Percentiles rank a stretch among this genome's conserved stretches.
phyloP scores from a whole-genome alignment of 257 asterid genomes.

The Rhazya stricta region DNA sequence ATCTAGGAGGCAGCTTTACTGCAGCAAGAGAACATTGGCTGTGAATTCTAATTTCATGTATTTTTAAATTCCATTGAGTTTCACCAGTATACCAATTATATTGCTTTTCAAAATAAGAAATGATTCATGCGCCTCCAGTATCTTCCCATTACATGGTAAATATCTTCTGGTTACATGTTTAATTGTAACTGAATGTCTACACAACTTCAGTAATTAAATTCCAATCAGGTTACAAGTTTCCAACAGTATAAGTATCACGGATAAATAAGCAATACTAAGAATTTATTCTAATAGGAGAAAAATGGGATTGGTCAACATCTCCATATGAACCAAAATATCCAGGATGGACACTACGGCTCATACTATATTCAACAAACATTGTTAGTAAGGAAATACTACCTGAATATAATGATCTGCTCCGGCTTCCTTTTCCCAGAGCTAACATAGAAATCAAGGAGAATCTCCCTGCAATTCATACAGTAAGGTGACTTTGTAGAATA shows the following conservation, averaged over 20 bases:
- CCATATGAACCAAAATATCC: not conserved
- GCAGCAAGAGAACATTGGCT: not conserved
- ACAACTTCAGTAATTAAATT: not conserved
- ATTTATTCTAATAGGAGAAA: not conserved
- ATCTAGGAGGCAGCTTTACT: not conserved
- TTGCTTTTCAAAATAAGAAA: no score
- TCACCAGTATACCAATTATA: not conserved
- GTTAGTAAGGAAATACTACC: slow-evolving; percentile 31
- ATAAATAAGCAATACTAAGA: not conserved
- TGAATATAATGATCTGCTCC: slow-evolving; percentile 73
- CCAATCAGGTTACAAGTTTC: not conserved
- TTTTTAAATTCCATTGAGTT: not conserved
- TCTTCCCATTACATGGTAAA: not conserved
- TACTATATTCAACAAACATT: not conserved
- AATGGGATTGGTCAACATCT: not conserved
- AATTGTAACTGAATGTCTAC: not conserved
- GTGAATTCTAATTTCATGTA: no score
- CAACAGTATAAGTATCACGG: not conserved
- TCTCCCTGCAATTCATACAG: slow-evolving; percentile 47
- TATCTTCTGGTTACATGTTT: not conserved
- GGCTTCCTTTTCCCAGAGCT: slow-evolving; percentile 84
- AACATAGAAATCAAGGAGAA: slow-evolving; percentile 57
- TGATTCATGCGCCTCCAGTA: not conserved
- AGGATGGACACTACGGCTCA: not conserved
- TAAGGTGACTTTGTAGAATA: not conserved